These are phyloP conservation scores for Albugo laibachii DNA, from an alignment of 352 stramenopile genomes.

Conservation along the genomic window DNA sequence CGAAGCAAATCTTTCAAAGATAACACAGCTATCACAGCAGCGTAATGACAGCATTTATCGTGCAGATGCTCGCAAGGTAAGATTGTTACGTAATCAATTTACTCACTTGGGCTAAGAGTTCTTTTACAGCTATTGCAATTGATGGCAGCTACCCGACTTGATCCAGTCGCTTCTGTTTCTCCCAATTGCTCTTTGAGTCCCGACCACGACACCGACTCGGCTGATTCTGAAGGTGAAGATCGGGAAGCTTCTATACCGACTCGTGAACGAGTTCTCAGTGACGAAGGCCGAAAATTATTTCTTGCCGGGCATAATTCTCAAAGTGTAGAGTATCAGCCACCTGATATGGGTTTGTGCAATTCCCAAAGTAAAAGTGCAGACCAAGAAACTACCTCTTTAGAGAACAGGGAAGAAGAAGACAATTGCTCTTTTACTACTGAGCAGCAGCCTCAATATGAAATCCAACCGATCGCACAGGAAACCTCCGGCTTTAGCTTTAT, in stretches of 20 bases:
- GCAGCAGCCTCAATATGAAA: background rate
- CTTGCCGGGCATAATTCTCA: constrained; percentile 19
- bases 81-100: background rate
- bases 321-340: background rate
- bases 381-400: background rate
- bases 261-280: constrained; percentile 53
- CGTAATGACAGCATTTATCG: constrained; percentile 69
- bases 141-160: constrained; percentile 52
- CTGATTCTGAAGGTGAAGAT: constrained; percentile 19
- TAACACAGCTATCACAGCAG: constrained; percentile 73
- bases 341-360: background rate
- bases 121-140: constrained; percentile 21
- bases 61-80: constrained; percentile 47
- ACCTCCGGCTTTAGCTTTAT: constrained; percentile 34
- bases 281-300: constrained; percentile 74
- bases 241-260: constrained; percentile 35
- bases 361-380: background rate
- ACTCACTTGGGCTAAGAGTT: background rate
- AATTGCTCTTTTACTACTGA: background rate
- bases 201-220: constrained; percentile 14
- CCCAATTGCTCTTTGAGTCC: constrained; percentile 1
- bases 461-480: background rate
- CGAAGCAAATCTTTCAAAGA: constrained; percentile 50
- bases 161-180: constrained; percentile 19
- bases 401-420: constrained; percentile 26